Conservation (phyloP, 2,329 filamentous ascomycete genomes). For the Colletotrichum tropicale region DNA sequence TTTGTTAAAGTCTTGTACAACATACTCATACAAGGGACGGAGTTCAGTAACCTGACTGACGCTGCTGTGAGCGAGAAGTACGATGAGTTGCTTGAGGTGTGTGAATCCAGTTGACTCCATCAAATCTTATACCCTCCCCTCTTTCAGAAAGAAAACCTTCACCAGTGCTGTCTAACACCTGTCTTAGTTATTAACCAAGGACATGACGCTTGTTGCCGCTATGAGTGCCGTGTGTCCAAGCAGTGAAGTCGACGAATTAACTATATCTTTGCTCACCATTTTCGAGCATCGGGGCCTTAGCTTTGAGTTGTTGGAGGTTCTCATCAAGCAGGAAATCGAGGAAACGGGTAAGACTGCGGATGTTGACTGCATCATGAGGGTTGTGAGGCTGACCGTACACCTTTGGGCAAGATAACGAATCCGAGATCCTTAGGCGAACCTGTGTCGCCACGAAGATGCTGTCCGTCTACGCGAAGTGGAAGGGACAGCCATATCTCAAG, state of each 20-base stretch:
- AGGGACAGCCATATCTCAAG: constrained; percentile 67
- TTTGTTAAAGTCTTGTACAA: constrained; percentile 75
- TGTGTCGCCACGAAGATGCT: constrained; percentile 77
- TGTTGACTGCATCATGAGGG: not conserved
- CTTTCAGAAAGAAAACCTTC: not conserved
- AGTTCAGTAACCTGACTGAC: constrained; percentile 73
- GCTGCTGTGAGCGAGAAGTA: constrained; percentile 72
- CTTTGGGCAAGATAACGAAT: constrained; percentile 61
- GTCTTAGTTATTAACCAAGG: constrained; percentile 61
- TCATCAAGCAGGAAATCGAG: constrained; percentile 72
- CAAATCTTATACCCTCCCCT: not conserved
- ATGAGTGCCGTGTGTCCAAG: constrained; percentile 71
- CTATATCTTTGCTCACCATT: constrained; percentile 70
- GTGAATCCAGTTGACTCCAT: not conserved
- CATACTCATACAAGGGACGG: constrained; percentile 73
- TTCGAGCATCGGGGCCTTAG: constrained; percentile 70
- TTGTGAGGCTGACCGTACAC: not conserved
- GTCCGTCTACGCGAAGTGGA: constrained; percentile 75
- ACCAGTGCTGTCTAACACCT: not conserved
- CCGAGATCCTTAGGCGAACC: constrained; percentile 69
- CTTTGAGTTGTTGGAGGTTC: constrained; percentile 67
- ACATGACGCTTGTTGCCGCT: constrained; percentile 66
- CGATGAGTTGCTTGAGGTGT: constrained; percentile 65
- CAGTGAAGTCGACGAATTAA: constrained; percentile 71
- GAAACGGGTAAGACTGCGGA: constrained; percentile 56